Evolutionary conservation across 164 flowering plant species (phyloP).

Genomic region (Taxillus chinensis): DNA sequence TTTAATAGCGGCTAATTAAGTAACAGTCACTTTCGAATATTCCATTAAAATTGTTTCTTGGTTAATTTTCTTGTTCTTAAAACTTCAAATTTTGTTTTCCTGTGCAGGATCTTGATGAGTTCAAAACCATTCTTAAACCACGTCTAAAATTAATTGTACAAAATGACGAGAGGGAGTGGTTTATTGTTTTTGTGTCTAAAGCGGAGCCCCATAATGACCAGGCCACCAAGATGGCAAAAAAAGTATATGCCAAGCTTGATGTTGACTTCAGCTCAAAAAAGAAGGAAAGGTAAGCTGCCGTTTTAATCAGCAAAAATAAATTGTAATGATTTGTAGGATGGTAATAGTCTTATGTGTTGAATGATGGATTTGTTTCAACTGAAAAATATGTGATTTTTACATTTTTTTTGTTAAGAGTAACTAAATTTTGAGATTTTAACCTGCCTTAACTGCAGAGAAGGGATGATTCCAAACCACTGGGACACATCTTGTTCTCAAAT

Average conservation of each 20-base stretch:
- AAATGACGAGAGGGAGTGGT: conserved; percentile 96
- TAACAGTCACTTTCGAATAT: background rate
- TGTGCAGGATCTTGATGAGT: conserved; percentile 94
- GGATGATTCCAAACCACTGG: too few relatives aligned
- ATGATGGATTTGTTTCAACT: too few relatives aligned
- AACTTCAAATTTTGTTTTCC: conserved; percentile 4
- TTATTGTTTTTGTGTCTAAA: conserved; percentile 84
- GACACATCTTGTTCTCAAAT: too few relatives aligned
- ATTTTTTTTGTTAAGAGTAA: too few relatives aligned
- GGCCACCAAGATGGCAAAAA: conserved; percentile 75
- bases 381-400: too few relatives aligned
- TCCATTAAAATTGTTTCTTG: background rate
- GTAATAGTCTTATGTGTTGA: too few relatives aligned
- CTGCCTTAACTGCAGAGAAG: too few relatives aligned
- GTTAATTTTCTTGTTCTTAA: conserved; percentile 1
- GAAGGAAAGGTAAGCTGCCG: conserved; percentile 61
- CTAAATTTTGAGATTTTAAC: too few relatives aligned
- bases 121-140: conserved; percentile 86
- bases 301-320: background rate
- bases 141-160: conserved; percentile 86
- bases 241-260: conserved; percentile 84
- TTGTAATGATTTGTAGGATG: background rate
- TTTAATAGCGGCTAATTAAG: background rate
- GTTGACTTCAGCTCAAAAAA: conserved; percentile 93
- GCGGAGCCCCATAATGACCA: conserved; percentile 85